phyloP scores from a whole-genome alignment of 495 filamentous ascomycete species.

The Letharia lupina region DNA sequence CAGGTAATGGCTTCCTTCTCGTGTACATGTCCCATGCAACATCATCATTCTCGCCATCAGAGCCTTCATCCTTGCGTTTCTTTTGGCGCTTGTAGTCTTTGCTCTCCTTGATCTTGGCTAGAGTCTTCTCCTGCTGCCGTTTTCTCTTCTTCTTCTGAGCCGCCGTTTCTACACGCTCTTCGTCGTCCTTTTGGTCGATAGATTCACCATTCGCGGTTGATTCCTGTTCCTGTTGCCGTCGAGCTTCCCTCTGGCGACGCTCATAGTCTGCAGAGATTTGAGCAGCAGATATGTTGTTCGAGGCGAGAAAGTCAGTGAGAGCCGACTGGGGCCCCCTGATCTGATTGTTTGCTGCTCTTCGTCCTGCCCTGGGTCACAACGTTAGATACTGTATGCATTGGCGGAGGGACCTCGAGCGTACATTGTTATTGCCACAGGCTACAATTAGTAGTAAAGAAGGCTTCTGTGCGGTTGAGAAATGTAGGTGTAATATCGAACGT shows the following conservation, averaged over 20 bases:
- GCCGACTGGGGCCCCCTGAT: conserved; percentile 67
- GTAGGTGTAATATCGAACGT: neutral
- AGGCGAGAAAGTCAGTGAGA: conserved; percentile 72
- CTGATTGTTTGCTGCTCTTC: conserved; percentile 40
- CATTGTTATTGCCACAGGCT: conserved; percentile 1
- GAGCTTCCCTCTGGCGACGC: conserved; percentile 38
- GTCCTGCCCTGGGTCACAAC: conserved; percentile 30
- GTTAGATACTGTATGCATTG: neutral
- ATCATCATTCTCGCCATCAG: conserved; percentile 38
- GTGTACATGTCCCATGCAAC: conserved; percentile 48
- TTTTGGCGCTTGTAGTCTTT: conserved; percentile 59
- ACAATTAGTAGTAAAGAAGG: neutral
- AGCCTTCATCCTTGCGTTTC: conserved; percentile 40
- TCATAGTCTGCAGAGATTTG: conserved; percentile 64
- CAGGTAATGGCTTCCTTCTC: conserved; percentile 59
- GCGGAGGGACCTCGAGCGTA: neutral
- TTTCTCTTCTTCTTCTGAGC: conserved; percentile 57
- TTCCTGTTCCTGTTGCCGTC: conserved; percentile 33
- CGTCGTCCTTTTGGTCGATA: conserved; percentile 21
- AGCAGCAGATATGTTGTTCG: conserved; percentile 81
- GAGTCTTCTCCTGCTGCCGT: conserved; percentile 49
- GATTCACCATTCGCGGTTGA: conserved; percentile 20
- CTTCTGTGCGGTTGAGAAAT: neutral
- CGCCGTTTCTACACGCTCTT: conserved; percentile 29
- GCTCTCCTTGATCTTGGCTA: conserved; percentile 69